Conservation (phyloP, 352 stramenopile genomes). For the Globisporangium cylindrosporum region DNA sequence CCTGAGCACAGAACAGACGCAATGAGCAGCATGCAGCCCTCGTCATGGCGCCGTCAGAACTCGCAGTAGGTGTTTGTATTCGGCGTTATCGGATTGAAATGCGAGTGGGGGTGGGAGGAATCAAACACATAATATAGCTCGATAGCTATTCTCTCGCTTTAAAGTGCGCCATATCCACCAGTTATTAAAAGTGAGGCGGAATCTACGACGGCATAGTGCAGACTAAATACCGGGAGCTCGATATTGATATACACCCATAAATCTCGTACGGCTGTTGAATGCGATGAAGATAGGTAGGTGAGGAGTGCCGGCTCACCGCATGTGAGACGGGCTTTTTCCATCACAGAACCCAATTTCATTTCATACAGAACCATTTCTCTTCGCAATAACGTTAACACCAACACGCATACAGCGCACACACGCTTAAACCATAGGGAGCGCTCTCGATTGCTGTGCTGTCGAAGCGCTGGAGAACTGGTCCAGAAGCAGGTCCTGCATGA, state of each 20-base stretch:
- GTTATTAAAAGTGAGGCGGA: background rate
- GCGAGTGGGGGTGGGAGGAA: background rate
- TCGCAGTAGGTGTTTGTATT: background rate
- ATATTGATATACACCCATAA: background rate
- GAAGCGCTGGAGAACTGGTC: constrained; percentile 6
- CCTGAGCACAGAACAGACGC: background rate
- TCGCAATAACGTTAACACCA: background rate
- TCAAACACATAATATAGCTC: background rate
- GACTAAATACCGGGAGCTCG: background rate
- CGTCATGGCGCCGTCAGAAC: background rate
- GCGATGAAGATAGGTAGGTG: too few species aligned
- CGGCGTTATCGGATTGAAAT: background rate
- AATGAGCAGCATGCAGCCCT: background rate
- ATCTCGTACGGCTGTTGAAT: background rate
- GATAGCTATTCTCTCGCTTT: background rate
- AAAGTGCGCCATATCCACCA: background rate
- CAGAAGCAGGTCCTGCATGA: constrained; percentile 8
- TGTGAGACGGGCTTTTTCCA: background rate
- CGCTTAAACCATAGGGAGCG: background rate
- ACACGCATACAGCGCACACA: too few species aligned
- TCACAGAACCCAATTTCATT: background rate
- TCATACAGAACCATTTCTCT: background rate
- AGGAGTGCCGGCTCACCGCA: background rate
- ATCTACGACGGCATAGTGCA: background rate
- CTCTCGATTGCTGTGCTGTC: background rate